phyloP scores from a whole-genome alignment of 371 early-diverging fungal genomes.

The Capniomyces stellatus region DNA sequence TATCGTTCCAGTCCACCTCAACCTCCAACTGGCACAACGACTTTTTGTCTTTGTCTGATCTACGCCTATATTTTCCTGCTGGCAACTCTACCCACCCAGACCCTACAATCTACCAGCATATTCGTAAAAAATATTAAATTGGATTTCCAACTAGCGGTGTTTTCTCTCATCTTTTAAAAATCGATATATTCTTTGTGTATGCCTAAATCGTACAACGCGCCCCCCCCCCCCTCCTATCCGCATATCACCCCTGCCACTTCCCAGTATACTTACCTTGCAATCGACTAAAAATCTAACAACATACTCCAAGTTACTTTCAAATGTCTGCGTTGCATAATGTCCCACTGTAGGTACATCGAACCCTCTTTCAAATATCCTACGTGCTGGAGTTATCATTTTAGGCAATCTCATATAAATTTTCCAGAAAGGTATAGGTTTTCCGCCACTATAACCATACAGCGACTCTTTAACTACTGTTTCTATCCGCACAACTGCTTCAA shows the following conservation, averaged over 20 bases:
- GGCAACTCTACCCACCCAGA: constrained; percentile 90
- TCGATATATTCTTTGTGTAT: too few relatives aligned
- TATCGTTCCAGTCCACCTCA: constrained; percentile 31
- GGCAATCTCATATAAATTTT: constrained; percentile 47
- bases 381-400: constrained; percentile 22
- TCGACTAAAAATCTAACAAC: constrained; percentile 97
- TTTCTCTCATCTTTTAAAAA: too few relatives aligned
- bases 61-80: constrained; percentile 38
- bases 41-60: constrained; percentile 10
- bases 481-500: constrained; percentile 29
- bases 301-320: constrained; percentile 86
- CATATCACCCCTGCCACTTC: too few relatives aligned
- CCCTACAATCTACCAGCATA: constrained; percentile 30
- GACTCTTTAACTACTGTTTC: constrained; percentile 52
- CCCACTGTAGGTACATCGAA: constrained; percentile 30
- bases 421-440: constrained; percentile 42
- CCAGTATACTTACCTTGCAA: constrained; percentile 26
- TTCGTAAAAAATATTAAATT: constrained; percentile 8
- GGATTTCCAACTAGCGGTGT: too few relatives aligned
- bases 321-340: constrained; percentile 38
- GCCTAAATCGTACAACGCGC: too few relatives aligned
- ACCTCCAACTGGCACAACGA: constrained; percentile 77
- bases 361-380: constrained; percentile 31
- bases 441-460: constrained; percentile 68
- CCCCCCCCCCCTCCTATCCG: too few relatives aligned